Base-by-base conservation (phyloP, 169 alveolate genomes). In the Pseudocohnilembus persalinus region DNA sequence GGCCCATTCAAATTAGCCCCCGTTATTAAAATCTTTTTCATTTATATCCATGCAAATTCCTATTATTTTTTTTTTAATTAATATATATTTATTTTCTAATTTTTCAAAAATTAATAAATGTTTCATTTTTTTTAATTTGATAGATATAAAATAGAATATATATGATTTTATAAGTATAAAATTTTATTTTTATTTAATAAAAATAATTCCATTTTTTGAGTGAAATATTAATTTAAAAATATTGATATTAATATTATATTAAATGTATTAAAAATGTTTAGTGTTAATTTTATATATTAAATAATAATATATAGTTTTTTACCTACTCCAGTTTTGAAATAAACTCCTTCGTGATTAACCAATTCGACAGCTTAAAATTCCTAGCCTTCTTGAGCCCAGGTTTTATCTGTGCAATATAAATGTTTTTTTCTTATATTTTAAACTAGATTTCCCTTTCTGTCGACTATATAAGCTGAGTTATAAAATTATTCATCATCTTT, bases 381-480 rank as follows among this genome's bases (percentile, higher is more conserved):
- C 20, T 88, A 82, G 27, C 95, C 95, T 87, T 91, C 95, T 32
- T 86, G 64, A 65, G 91, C 85, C 95, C 95, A 91, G n/a, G 92
- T 88, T 81, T 91, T 89, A 87, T 91, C 95, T 76, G 91, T 90
- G 26, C 76, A 76, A 78, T 76, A 91, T 68, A 91, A 78, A 87
- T 87, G 90, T 31, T 91, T 89, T 81, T 91, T 91, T 77, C 90
- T 84, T 74, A 83, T 82, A 77, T 87, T 86, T 35, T 85, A 81
- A 33, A 91, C 33, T 1, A 92, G 83, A 29, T 79, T 72, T 11
- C 95, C 95, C 4, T 91, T 88, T 73, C 93, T 91, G 65, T 88
- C 87, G 29, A 91, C 81, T 32, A 91, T 78, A 29, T 88, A 76
- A 27, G 91, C 87, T 31, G 93, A 86, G 84, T 91, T 91, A 68